Base-by-base conservation (phyloP, 768 basidiomycete species). In the Mycena vitilis region DNA sequence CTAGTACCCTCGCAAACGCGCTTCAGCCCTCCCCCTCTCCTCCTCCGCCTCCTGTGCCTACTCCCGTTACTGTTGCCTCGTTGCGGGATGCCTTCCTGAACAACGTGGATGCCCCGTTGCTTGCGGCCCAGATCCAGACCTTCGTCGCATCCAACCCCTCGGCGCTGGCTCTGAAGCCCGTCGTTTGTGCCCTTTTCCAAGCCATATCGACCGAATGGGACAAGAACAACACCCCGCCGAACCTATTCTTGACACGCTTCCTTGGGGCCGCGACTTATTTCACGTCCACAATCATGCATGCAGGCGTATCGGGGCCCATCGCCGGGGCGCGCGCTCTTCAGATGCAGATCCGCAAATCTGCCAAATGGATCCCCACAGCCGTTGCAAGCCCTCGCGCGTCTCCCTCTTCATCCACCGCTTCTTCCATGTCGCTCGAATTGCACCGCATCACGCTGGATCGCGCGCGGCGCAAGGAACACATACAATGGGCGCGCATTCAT, bases 401-500 rank as follows among this genome's bases (percentile, higher is more conserved):
- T 15, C 44, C 72, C 15, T 52, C 75, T 10, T 75, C 76, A 1
- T 76, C 75, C 30, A 66, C 10, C 22, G 15, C 64, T 10, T 75
- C 73, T 1, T 85, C 86, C 22, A 78, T 89, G 56, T 80, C 84
- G 9, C 88, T 88, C 71, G 88, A 89, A 73, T 86, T 90, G 85
- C 87, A 89, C 63, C 83, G 89, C 20, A 88, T 90, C 62, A 88
- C 87, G 23, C 77, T 73, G 25, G 89, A 90, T 61, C 81, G 89
- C 51, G 88, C 89, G 70, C 81, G 88, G 5, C 82, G 88, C 63
- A 89, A 89, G 62, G 88, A 90, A 62, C 84, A 90, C 67, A 86
- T 90, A 0, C 87, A 88, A 60, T 90, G 89, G 89, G 89, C 89
- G 0, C 85, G 87, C 42, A 87, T 90, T 15, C 89, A 90, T 70